Evolutionary conservation across 2,329 filamentous ascomycete genomes (phyloP), one percentile per base, ranked within the genome.

Genomic region (Pseudogymnoascus sp.): DNA sequence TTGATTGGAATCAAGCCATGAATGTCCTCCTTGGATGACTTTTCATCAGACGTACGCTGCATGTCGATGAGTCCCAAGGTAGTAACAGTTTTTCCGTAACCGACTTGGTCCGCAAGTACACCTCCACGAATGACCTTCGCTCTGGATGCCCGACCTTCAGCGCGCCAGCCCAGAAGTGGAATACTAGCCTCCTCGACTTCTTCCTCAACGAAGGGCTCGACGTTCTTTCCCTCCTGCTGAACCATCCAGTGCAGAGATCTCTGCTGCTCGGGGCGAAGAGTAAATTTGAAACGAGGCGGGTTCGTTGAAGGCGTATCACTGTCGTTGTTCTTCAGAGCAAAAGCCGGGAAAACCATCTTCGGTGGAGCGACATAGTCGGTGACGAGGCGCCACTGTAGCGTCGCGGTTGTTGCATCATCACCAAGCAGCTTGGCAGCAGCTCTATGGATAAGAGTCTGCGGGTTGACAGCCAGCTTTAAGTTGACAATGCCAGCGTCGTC

Each of bases 31-130:
- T 18, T 31, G 2, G 36, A 29, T 21, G 36, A 16, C 4, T 60
- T 18, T 18, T 42, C n/a, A 47, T 66, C 67, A 10, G 40, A 34
- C 5, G 39, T n/a, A 18, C 31, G 31, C n/a, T 65, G 45, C 3
- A 74, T 72, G 37, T 83, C 76, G 31, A 87, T 79, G 7, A 88
- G 72, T 0, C 78, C 84, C 11, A 89, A 76, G 1, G 80, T 80
- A 0, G 82, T 80, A 1, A 85, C 80, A 0, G 86, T 89, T 69
- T 90, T 89, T 0, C 87, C 87, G 69, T 86, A 89, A 0, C 84
- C 86, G 36, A 87, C 84, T 51, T 83, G 78, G 68, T 88, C 85
- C 1, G 85, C 85, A 36, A 88, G 76, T 16, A 89, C 77, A 4
- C 86, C 86, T 11, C 86, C 86, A 16, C 78, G 79, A 42, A 86